Base-by-base conservation (phyloP, 2,329 filamentous ascomycete genomes). In the Dothiorella sarmentorum region DNA sequence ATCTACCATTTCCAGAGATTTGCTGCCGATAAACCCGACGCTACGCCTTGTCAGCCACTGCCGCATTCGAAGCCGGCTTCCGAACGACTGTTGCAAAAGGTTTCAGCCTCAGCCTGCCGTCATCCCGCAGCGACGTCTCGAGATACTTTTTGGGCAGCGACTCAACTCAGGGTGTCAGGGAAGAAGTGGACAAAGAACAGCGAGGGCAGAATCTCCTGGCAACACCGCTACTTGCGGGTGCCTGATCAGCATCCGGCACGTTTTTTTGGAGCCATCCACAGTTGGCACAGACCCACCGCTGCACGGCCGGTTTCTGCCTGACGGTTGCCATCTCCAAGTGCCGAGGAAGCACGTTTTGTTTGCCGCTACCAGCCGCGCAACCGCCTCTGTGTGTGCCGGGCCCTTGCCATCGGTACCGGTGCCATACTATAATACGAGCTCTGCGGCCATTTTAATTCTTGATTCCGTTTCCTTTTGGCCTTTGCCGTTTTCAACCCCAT, bases 141-240 rank as follows among this genome's bases (percentile, higher is more conserved):
- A 42, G 35, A 53, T 20, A n/a, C n/a, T 29, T 15, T 42, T 42
- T 35, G 31, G 15, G 18, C 27, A 27, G n/a, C 44, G 29, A 33
- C 9, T 20, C 44, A 17, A 17, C n/a, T n/a, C n/a, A n/a, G n/a
- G n/a, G n/a, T n/a, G n/a, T n/a, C n/a, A n/a, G n/a, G n/a, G n/a
- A n/a, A n/a, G 24, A 45, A 26, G 26, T 27, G 18, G 18, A 31
- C 2, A 20, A 13, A 33, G 24, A 40, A 40, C n/a, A 43, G 20
- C 40, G 17, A 53, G 13, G 22, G 7, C 35, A 18, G 11, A 40
- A 53, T 22, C 49, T 53, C 49, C 49, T 53, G 35, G 37, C 37
- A 53, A 53, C 49, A 53, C 49, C 49, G 49, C 49, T 53, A 38
- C 37, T 53, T 53, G 33, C 49, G 10, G 49, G 20, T 24, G n/a